Conservation (phyloP, 2,329 filamentous ascomycete genomes). For the Claviceps humidiphila region DNA sequence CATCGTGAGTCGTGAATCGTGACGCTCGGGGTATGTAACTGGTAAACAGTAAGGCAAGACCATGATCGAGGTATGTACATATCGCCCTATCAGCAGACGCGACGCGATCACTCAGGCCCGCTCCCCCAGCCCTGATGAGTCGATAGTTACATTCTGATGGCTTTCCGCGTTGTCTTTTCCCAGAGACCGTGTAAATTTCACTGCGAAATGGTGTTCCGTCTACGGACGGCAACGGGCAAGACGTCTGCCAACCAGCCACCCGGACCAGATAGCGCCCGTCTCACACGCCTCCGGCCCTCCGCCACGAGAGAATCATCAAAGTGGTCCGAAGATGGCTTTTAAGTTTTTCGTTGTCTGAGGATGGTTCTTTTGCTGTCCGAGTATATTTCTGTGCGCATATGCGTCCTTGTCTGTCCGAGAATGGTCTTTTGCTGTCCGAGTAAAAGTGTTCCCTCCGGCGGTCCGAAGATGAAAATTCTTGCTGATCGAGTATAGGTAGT, state of each 20-base stretch:
- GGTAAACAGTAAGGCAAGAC: too few species aligned
- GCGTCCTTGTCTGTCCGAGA: too few species aligned
- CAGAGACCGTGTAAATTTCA: neutral
- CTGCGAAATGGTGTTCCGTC: too few species aligned
- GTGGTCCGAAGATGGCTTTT: too few species aligned
- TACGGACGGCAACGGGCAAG: neutral
- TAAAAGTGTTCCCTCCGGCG: neutral
- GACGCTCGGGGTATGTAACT: too few species aligned
- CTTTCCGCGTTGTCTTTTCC: neutral
- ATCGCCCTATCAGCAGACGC: neutral
- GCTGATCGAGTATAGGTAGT: too few species aligned
- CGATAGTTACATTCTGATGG: neutral
- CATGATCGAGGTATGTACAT: too few species aligned
- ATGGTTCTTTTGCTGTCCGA: too few species aligned
- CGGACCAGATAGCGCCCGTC: neutral
- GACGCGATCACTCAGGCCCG: neutral
- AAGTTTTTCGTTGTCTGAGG: too few species aligned
- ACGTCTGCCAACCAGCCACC: neutral
- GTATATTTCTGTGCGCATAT: too few species aligned
- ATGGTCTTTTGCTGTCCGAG: neutral
- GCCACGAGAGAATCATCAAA: too few species aligned
- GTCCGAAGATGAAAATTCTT: neutral
- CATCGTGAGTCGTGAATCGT: neutral
- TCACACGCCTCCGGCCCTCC: neutral
- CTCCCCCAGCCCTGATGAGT: neutral